phyloP scores from a whole-genome alignment of 176 grass and related monocot species.

The Paspalum vaginatum region DNA sequence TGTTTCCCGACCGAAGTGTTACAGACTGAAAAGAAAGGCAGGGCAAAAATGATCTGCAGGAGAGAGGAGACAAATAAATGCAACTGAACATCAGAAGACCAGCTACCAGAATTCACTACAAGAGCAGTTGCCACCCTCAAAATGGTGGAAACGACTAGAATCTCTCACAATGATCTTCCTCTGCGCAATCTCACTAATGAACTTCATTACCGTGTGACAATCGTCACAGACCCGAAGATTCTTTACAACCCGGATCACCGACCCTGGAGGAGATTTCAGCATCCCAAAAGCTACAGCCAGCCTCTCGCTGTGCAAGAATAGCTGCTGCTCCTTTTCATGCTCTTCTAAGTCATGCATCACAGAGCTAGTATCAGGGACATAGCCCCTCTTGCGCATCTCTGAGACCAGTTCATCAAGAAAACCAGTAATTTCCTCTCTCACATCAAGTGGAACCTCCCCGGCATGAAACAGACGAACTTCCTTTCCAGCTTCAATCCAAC shows the following conservation, averaged over 20 bases:
- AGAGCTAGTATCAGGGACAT: slow-evolving; percentile 78
- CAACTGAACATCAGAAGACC: slow-evolving; percentile 33
- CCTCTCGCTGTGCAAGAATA: slow-evolving; percentile 89
- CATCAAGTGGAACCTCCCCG: slow-evolving; percentile 57
- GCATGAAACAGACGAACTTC: slow-evolving; percentile 69
- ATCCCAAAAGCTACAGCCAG: slow-evolving; percentile 80
- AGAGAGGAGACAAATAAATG: neutral
- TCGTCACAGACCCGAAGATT: slow-evolving; percentile 70
- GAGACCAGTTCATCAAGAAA: slow-evolving; percentile 57
- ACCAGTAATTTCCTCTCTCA: slow-evolving; percentile 63
- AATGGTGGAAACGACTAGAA: slow-evolving; percentile 77
- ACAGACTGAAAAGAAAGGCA: neutral
- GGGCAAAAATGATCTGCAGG: too few species aligned
- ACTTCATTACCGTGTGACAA: slow-evolving; percentile 73
- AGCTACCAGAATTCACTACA: slow-evolving; percentile 83
- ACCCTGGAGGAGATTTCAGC: slow-evolving; percentile 65
- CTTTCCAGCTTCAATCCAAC: slow-evolving; percentile 68
- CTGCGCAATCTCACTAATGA: slow-evolving; percentile 61
- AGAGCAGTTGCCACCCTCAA: slow-evolving; percentile 60
- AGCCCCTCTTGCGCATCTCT: slow-evolving; percentile 77
- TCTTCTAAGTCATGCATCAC: slow-evolving; percentile 98
- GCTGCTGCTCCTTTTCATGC: slow-evolving; percentile 82
- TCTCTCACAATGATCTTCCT: slow-evolving; percentile 64
- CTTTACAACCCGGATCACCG: slow-evolving; percentile 71
- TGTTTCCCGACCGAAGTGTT: slow-evolving; percentile 5